Conservation (phyloP, 2,329 filamentous ascomycete species). For the Aureobasidium namibiae region DNA sequence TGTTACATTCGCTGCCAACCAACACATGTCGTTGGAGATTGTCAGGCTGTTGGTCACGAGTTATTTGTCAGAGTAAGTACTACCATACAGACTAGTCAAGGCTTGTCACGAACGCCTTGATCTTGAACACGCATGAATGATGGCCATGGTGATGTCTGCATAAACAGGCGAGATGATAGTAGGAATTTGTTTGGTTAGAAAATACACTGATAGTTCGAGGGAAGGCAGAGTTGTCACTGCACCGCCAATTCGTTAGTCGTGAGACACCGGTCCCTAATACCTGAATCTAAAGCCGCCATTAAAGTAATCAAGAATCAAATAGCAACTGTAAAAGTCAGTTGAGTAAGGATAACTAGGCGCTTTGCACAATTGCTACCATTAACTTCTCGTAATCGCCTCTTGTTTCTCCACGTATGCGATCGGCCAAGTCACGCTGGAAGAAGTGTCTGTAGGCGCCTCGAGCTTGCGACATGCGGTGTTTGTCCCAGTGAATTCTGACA, state of each 20-base stretch:
- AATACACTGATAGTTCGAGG: neutral
- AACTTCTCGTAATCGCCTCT: constrained; percentile 73
- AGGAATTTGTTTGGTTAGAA: neutral
- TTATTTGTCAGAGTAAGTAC: neutral
- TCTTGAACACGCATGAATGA: neutral
- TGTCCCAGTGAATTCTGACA: constrained; percentile 77
- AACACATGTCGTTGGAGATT: neutral
- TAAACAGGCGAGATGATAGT: no score
- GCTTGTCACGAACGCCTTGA: neutral
- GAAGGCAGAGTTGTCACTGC: neutral
- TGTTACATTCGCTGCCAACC: neutral
- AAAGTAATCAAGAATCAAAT: constrained; percentile 3
- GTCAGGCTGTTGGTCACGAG: neutral
- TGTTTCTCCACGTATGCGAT: constrained; percentile 71
- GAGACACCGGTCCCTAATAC: neutral
- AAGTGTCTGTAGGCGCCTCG: constrained; percentile 67
- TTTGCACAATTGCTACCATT: constrained; percentile 51
- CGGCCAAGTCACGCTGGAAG: constrained; percentile 59
- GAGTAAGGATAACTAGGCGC: constrained; percentile 2
- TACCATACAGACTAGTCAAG: neutral
- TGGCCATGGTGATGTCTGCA: neutral
- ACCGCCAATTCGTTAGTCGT: neutral
- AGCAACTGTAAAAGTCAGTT: neutral
- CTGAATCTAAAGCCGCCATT: neutral
- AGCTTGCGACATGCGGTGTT: constrained; percentile 63